Evolutionary conservation across 805 yeast species (phyloP).

Genomic region (Saccharomycopsis fibuligera): DNA sequence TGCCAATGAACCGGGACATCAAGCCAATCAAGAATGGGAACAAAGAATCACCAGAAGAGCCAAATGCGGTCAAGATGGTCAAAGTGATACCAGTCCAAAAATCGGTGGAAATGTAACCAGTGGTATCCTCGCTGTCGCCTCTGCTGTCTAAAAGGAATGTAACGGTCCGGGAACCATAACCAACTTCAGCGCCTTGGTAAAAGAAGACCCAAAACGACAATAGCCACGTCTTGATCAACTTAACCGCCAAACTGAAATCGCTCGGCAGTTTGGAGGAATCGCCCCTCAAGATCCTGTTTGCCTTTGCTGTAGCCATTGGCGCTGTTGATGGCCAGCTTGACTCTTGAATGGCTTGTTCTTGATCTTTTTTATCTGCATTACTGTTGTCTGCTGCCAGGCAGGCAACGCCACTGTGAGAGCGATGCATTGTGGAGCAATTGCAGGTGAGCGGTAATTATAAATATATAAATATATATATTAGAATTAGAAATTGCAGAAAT

Average conservation of each 20-base stretch:
- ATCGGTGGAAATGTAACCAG: conserved; percentile 58
- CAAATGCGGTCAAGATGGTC: conserved; percentile 49
- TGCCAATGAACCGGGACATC: conserved; percentile 38
- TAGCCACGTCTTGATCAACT: conserved; percentile 42
- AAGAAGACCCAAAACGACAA: conserved; percentile 47
- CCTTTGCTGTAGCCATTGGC: background rate
- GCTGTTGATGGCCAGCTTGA: background rate
- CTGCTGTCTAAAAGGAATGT: conserved; percentile 50
- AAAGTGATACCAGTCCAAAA: conserved; percentile 61
- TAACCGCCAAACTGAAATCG: conserved; percentile 30
- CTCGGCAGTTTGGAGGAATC: conserved; percentile 1
- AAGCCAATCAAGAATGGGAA: conserved; percentile 49
- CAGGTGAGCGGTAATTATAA: background rate
- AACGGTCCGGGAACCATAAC: conserved; percentile 60
- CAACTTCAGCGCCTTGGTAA: conserved; percentile 60
- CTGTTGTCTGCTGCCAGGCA: background rate
- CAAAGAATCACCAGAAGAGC: conserved; percentile 52
- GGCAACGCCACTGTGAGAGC: background rate
- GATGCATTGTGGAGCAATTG: background rate
- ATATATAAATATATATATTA: no score
- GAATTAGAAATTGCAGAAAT: no score
- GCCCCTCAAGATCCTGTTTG: no score
- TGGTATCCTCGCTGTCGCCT: conserved; percentile 33
- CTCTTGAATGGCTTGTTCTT: no score
- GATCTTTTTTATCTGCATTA: no score